Evolutionary conservation across 148 eudicot genomes (phyloP).

Genomic region (Vaccinium macrocarpon): DNA sequence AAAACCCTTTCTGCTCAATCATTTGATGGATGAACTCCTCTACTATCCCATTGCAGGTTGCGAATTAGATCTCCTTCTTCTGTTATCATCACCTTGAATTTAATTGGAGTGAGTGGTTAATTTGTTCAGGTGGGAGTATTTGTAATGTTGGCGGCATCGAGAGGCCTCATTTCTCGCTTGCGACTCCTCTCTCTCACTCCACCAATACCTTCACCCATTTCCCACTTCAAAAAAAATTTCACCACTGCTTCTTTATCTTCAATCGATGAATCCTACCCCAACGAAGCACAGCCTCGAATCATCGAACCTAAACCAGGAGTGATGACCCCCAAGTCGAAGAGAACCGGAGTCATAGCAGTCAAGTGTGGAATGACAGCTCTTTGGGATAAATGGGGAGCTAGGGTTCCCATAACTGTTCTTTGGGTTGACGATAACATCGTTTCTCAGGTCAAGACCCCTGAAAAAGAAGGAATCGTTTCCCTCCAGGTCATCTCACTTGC

Average conservation of each 20-base stretch:
- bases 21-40: too few relatives aligned
- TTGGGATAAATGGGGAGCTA: constrained; percentile 97
- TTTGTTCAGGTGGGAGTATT: background rate
- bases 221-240: constrained; percentile 32
- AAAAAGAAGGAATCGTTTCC: constrained; percentile 81
- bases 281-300: constrained; percentile 32
- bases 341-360: constrained; percentile 78
- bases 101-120: background rate
- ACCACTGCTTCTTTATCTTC: constrained; percentile 14
- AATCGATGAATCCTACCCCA: constrained; percentile 14
- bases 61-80: background rate
- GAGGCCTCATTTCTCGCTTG: constrained; percentile 60
- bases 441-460: constrained; percentile 85
- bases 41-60: too few relatives aligned
- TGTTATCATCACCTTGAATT: background rate
- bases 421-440: constrained; percentile 92
- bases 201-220: constrained; percentile 10
- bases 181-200: constrained; percentile 32
- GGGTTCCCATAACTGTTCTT: constrained; percentile 73
- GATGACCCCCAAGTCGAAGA: constrained; percentile 60
- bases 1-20: background rate
- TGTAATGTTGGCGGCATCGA: constrained; percentile 46
- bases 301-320: constrained; percentile 54
- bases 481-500: constrained; percentile 56
- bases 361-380: constrained; percentile 93